phyloP scores from a whole-genome alignment of 148 eudicot species.

The Dianthus caryophyllus region DNA sequence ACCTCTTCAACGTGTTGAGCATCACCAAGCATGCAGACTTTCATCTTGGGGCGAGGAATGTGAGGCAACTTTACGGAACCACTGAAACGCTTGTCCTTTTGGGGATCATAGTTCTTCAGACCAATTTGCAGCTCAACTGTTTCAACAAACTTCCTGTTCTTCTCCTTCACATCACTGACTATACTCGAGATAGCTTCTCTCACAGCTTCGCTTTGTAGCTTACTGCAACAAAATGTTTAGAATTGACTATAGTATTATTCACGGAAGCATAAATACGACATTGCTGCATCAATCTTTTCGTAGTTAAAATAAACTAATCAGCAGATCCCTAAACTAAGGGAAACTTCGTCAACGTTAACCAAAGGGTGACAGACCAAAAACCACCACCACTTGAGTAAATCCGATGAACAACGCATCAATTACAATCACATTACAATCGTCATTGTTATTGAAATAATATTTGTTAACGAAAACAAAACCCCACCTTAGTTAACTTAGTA shows the following conservation, averaged over 20 bases:
- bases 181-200: constrained; percentile 53
- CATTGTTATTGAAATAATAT: no score
- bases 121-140: constrained; percentile 82
- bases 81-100: constrained; percentile 87
- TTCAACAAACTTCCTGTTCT: constrained; percentile 51
- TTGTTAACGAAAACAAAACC: no score
- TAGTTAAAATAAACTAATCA: no score
- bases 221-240: constrained; percentile 31
- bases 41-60: constrained; percentile 79
- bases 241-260: not conserved
- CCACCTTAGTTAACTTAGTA: no score
- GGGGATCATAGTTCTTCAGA: constrained; percentile 72
- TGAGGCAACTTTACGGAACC: constrained; percentile 84
- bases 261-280: no score
- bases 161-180: constrained; percentile 40
- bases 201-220: constrained; percentile 56
- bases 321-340: no score
- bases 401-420: no score
- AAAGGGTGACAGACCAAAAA: no score
- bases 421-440: no score
- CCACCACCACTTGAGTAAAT: no score
- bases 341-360: no score
- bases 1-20: constrained; percentile 85
- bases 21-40: constrained; percentile 86
- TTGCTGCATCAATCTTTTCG: no score